Evolutionary conservation across 2,329 filamentous ascomycete genomes (phyloP), one percentile per base, ranked within the genome.

Genomic region (Arachnopeziza araneosa): DNA sequence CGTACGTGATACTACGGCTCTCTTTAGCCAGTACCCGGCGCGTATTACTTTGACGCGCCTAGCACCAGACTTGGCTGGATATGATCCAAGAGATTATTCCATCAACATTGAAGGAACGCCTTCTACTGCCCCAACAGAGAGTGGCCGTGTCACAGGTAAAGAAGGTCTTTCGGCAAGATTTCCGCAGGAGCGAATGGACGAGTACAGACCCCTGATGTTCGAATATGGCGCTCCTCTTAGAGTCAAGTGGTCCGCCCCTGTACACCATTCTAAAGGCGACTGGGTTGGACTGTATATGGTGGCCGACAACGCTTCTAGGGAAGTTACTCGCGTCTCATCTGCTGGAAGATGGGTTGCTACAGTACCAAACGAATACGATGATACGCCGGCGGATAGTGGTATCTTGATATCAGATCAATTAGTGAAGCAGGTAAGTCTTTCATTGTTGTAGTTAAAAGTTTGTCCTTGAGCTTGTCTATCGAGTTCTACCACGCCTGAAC

Each of bases 241-340:
- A 66, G 90, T 98, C 64, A 90, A 85, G 68, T 99, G 95, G 95
- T 90, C 85, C 26, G 95, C 93, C 0, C 93, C 95, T 0, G 80
- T 86, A 48, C 90, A 92, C 65, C 95, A 98, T 75, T 88, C 87
- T 76, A 92, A 89, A 72, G 89, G 88, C 69, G 95, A 99, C 74
- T 99, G 95, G 95, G 87, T 99, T 57, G 93, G 93, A 3, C 80
- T 99, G 6, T 99, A 98, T 78, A 92, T 93, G 84, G 91, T 99
- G 2, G 92, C 91, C 2, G 93, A 98, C 75, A 99, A 97, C 71
- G 84, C 86, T 7, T 95, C 90, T 8, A 85, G 93, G 50, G 90
- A 96, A 49, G 79, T 88, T 17, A 96, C 95, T 1, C 87, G 90
- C 56, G 85, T 97, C 10, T 85, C 91, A 3, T 96, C 91, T 1